A percentile compares a stretch with the other conserved stretches of the same genome.
Conservation (phyloP, 106 monocot species). For the Allium fistulosum region DNA sequence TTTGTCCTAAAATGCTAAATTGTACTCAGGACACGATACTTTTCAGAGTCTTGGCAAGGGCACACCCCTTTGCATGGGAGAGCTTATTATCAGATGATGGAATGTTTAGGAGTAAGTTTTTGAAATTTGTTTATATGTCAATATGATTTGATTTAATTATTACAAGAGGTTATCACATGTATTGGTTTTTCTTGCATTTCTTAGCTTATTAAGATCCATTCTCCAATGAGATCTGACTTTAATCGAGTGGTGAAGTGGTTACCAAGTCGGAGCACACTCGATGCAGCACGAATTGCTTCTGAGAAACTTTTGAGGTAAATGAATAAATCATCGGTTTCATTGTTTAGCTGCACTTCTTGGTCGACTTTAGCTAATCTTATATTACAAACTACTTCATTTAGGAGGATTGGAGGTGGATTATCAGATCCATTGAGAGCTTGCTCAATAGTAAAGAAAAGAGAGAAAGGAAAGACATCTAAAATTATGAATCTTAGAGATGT, state of each 20-base stretch:
- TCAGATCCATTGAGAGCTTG: slow-evolving; percentile 51
- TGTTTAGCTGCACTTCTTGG: too few species aligned
- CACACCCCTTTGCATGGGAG: slow-evolving; percentile 94
- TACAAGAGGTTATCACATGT: neutral
- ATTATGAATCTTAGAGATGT: slow-evolving; percentile 29
- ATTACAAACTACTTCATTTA: neutral
- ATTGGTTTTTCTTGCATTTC: neutral
- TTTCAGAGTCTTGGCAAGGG: slow-evolving; percentile 91
- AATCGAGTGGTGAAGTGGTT: slow-evolving; percentile 52
- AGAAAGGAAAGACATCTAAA: slow-evolving; percentile 16
- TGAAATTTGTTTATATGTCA: neutral
- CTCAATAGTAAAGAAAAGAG: slow-evolving; percentile 55
- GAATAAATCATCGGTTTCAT: neutral
- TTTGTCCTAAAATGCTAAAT: neutral
- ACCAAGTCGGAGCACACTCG: slow-evolving; percentile 45
- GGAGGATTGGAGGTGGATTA: slow-evolving; percentile 45
- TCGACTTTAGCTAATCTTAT: too few species aligned
- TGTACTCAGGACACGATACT: slow-evolving; percentile 85
- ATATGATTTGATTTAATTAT: neutral
- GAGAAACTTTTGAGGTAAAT: slow-evolving; percentile 77
- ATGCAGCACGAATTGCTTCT: slow-evolving; percentile 77
- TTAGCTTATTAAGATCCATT: slow-evolving; percentile 94
- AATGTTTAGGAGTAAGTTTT: slow-evolving; percentile 78
- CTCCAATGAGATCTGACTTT: slow-evolving; percentile 72
- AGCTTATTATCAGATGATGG: slow-evolving; percentile 99